phyloP scores from a whole-genome alignment of 75 land plant genomes.

The Chamaecyparis obtusa region DNA sequence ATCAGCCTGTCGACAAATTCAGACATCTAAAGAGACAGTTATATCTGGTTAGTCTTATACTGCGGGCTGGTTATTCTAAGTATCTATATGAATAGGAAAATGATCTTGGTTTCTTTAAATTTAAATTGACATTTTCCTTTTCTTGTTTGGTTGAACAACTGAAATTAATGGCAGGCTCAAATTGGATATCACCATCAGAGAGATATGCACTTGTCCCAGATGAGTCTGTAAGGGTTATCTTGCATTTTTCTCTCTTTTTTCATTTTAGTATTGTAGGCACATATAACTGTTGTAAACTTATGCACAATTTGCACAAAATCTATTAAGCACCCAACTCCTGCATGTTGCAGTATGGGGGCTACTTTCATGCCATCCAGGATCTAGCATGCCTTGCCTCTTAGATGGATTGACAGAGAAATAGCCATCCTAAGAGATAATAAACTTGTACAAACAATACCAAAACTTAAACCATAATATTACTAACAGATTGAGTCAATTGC shows the following conservation, averaged over 20 bases:
- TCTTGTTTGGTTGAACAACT: not conserved
- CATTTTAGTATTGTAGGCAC: not conserved
- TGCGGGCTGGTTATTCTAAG: not conserved
- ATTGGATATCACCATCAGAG: constrained; percentile 79
- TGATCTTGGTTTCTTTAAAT: not conserved
- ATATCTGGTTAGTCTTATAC: constrained; percentile 41
- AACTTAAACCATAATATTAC: not conserved
- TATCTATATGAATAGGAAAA: not conserved
- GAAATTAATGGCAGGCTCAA: constrained; percentile 42
- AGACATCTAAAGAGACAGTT: constrained; percentile 45
- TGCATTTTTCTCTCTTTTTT: not conserved
- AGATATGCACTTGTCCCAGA: constrained; percentile 97
- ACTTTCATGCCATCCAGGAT: not conserved
- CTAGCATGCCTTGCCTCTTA: not conserved
- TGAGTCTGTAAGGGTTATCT: constrained; percentile 51
- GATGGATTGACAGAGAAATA: not conserved
- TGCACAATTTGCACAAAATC: not conserved
- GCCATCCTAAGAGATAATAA: not conserved
- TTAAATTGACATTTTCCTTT: not conserved
- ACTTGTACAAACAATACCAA: not conserved
- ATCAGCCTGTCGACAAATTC: constrained; percentile 49
- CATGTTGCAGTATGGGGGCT: not conserved
- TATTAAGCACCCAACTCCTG: not conserved
- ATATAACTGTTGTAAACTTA: not conserved
- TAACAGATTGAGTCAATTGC: not conserved